Percentiles rank a stretch among this genome's conserved stretches.
phyloP scores from a whole-genome alignment of 208 protist species.

The Wallacemonas sp. region DNA sequence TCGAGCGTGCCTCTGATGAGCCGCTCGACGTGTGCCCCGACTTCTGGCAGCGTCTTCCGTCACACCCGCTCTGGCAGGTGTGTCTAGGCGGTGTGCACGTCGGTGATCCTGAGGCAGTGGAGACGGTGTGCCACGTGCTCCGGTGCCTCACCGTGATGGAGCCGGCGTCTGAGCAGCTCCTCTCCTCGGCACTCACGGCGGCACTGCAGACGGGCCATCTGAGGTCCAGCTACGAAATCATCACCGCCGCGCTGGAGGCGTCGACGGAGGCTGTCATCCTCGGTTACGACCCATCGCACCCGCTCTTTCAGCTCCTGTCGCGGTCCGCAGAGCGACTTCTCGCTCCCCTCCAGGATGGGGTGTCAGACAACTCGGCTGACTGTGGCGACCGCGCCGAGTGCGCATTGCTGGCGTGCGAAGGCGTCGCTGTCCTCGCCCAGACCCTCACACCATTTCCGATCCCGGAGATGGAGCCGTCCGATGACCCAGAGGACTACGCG shows the following conservation, averaged over 20 bases:
- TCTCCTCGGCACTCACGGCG: conserved; percentile 35
- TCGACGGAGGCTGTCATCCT: conserved; percentile 56
- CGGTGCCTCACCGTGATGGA: conserved; percentile 56
- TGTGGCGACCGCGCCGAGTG: too few relatives aligned
- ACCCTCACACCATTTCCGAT: conserved; percentile 51
- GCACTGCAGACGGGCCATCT: conserved; percentile 19
- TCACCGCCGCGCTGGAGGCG: conserved; percentile 61
- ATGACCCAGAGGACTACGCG: conserved; percentile 73
- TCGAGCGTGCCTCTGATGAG: conserved; percentile 42
- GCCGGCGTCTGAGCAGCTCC: conserved; percentile 35
- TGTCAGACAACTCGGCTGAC: not conserved
- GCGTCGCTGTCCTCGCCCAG: conserved; percentile 67
- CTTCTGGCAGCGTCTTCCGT: conserved; percentile 59
- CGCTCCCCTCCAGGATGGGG: conserved; percentile 26
- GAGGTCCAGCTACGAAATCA: conserved; percentile 29
- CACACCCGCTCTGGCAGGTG: conserved; percentile 49
- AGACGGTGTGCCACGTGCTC: conserved; percentile 48
- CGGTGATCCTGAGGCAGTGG: conserved; percentile 14
- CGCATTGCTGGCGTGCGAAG: conserved; percentile 59
- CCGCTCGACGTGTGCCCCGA: conserved; percentile 52
- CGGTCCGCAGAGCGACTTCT: conserved; percentile 39
- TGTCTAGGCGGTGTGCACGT: conserved; percentile 7
- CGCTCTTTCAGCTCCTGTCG: conserved; percentile 53
- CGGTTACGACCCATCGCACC: conserved; percentile 25
- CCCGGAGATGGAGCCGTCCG: conserved; percentile 57